Base-by-base conservation (phyloP, 495 filamentous ascomycete genomes). In the Tuber calosporum region DNA sequence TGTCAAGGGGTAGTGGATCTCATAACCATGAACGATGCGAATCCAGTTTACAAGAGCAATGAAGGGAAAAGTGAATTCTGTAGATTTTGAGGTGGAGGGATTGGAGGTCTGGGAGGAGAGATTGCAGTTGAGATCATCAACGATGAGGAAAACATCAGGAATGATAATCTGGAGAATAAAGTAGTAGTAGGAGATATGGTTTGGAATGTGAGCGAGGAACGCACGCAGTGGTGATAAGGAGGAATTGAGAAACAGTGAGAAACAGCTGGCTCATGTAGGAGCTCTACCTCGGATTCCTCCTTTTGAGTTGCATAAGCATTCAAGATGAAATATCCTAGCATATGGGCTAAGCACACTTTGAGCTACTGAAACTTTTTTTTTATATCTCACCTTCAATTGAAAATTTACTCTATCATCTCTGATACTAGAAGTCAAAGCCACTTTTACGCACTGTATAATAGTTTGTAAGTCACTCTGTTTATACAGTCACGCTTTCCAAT, bases 401-500 rank as follows among this genome's bases (percentile, higher is more conserved):
- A 22, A 48, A 22, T 22, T 48, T 48, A 48, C 43, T 5, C 4
- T 5, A 1, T 6, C 1, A 48, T 1, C 43, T 48, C 1, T 48
- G 20, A 20, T 48, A 48, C 43, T 20, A 22, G 43, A 48, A 48
- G 43, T 48, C 22, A 9, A 20, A 48, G 22, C 19, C 43, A 2
- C 43, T 48, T 48, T 22, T 6, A 6, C 22, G 43, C 5, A 48
- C 43, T 6, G 19, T 48, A 4, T 5, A 48, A 20, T 5, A 22
- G 6, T 75, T 69, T 42, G 72, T 58, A 1, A 66, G 70, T 17
- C 20, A 69, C 4, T 72, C 69, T 15, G 20, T 69, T 19, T 4
- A 75, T 66, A 75, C 62, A 15, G 45, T 38, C 0, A 75, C 69
- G 26, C 74, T 78, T 69, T 66, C 43, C 0, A 41, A 69, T 66